Percentiles rank a stretch among this genome's conserved stretches.
Evolutionary conservation across 805 yeast genomes (phyloP).

Genomic region (Saturnispora sekii): DNA sequence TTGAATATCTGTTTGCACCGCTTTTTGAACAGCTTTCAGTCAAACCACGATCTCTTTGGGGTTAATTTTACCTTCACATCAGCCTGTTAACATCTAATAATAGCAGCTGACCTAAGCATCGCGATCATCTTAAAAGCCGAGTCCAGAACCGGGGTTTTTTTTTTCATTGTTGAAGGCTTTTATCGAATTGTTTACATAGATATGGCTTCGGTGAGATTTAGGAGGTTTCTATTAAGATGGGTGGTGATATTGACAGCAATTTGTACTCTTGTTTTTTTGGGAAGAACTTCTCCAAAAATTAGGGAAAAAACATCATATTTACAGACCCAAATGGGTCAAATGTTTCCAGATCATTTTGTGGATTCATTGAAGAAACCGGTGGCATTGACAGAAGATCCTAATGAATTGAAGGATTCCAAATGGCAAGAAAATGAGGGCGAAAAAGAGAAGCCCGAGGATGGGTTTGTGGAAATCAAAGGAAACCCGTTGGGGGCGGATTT

Average conservation of each 20-base stretch:
- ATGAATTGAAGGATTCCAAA: not conserved
- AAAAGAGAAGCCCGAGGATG: not conserved
- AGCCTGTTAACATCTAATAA: too few relatives aligned
- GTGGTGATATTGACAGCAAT: not conserved
- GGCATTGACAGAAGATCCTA: not conserved
- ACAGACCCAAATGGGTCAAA: not conserved
- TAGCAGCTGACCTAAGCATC: too few relatives aligned
- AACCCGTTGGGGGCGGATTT: slow-evolving; percentile 10
- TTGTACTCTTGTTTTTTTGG: not conserved
- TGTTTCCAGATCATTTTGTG: slow-evolving; percentile 1
- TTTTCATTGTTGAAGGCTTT: too few relatives aligned
- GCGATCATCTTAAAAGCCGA: too few relatives aligned
- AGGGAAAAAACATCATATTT: not conserved
- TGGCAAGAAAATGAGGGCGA: not conserved
- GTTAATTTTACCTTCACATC: too few relatives aligned
- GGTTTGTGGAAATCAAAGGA: not conserved
- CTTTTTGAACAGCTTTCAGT: too few relatives aligned
- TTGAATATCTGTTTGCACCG: too few relatives aligned
- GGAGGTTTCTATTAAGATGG: not conserved
- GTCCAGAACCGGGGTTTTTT: too few relatives aligned
- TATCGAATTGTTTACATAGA: too few relatives aligned
- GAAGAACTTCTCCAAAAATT: not conserved
- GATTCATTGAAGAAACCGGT: not conserved
- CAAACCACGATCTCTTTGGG: too few relatives aligned
- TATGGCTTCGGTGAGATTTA: not conserved